Evolutionary conservation across 768 basidiomycete genomes (phyloP), one percentile per base, ranked within the genome.

Genomic region (Mycena capillaripes): DNA sequence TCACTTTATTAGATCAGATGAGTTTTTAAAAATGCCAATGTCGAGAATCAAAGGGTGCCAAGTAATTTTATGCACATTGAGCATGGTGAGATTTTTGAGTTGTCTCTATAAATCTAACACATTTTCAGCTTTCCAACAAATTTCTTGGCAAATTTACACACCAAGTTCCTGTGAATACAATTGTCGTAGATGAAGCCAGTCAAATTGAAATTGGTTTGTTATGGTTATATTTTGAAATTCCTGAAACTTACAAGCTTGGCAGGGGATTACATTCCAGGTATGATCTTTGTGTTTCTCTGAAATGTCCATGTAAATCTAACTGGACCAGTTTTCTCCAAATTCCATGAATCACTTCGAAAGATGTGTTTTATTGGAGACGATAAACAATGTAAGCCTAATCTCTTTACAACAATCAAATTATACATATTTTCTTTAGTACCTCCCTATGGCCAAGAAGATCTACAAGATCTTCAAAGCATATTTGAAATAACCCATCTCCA

Each of bases 1-100:
- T 8, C 86, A 93, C 63, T 80, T 91, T 5, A 91, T 96, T 42
- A 78, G 83, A 3, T 90, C 91, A 48, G 79, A 83, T 66, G 68
- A 78, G 3, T 87, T 89, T 70, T 48, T 16, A 2, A 57, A 16
- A 8, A 58, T 82, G 19, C 60, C 76, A 12, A 19, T 64, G 8
- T 64, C 69, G 32, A 71, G 79, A 40, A 73, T 89, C 9, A 74
- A 77, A 71, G 86, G 81, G 25, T 85, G 85, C 46, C 82, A 87
- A 72, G 91, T 95, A 23, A 85, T 95, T 23, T 86, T 96, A 1
- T 94, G 92, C 77, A 96, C 95, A 25, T 81, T 95, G 0, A 88
- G 88, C 80, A 96, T 95, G 93, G 74, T 75, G 12, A n/a, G 64
- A 42, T 48, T 48, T 50, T 44, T 30, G 5, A 3, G 56, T 50